Base-by-base conservation (phyloP, 2,329 filamentous ascomycete species). In the Colletotrichum chrysophilum region DNA sequence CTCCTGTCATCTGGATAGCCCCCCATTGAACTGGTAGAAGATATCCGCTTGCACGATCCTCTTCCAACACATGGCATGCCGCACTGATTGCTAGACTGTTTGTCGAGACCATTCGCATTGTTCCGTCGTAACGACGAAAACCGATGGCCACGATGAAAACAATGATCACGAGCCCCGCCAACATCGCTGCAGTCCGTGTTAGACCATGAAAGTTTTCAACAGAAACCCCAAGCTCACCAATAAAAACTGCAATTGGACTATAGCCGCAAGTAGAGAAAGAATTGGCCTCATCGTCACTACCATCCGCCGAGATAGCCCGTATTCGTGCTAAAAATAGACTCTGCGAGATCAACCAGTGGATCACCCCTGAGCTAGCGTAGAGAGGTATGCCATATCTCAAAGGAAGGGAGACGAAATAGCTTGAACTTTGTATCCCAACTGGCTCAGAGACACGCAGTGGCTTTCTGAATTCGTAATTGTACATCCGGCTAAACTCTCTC, bases 321-420 rank as follows among this genome's bases (percentile, higher is more conserved):
- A 87, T 84, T 4, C 84, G 80, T 0, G 85, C 85, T 0, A 88
- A 76, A 78, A 88, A 89, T 2, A 89, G 74, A 58, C 84, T 85
- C 74, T 88, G 86, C 0, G 88, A 90, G 5, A 88, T 81, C 7
- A 89, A 80, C 88, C 87, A 90, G 77, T 90, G 88, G 69, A 89
- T 79, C 2, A 87, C 5, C 1, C 80, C 82, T 2, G 82, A 84
- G 3, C 78, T 76, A 1, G 78, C 74, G 3, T 85, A 80, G 2
- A 89, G 78, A 0, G 87, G 85, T 1, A 89, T 67, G 0, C 83
- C 84, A 70, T 87, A 90, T 18, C 81, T 81, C 48, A 86, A 84
- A 2, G 88, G 88, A 4, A 91, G 77, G 4, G 83, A 84, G 13
- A 90, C 84, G 62, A 84, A 87, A 74, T 87, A 88, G 3, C 82